Evolutionary conservation across 2,329 filamentous ascomycete species (phyloP).

Genomic region (Botrytis byssoidea): DNA sequence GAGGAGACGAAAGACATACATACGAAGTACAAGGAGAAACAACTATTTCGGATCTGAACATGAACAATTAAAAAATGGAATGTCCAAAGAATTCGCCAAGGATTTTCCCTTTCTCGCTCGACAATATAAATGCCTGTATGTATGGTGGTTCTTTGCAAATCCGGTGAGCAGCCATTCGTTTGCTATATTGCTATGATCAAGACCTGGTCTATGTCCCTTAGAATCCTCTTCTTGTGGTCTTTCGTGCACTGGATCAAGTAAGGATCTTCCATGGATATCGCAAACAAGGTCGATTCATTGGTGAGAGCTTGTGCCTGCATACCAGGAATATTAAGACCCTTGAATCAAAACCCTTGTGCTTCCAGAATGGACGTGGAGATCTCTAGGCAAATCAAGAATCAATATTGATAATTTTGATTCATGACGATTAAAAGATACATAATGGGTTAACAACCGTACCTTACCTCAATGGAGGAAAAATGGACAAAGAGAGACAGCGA

Average conservation of each 20-base stretch:
- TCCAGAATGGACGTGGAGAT: conserved; percentile 18
- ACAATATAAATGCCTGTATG: conserved; percentile 9
- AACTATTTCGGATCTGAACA: background rate
- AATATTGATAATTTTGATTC: conserved; percentile 20
- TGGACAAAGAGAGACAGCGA: conserved; percentile 1
- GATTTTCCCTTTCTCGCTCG: background rate
- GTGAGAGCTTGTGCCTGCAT: background rate
- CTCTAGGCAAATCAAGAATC: conserved; percentile 16
- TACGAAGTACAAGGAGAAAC: conserved; percentile 1
- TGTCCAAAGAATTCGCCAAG: background rate
- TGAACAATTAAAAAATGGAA: background rate
- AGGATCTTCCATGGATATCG: conserved; percentile 16
- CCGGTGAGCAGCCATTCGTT: conserved; percentile 2
- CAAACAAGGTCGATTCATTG: conserved; percentile 16
- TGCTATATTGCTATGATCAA: conserved; percentile 14
- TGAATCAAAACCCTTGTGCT: conserved; percentile 5
- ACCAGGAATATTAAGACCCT: background rate
- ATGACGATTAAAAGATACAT: background rate
- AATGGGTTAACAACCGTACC: conserved; percentile 13
- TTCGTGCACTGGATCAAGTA: conserved; percentile 4
- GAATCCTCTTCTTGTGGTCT: background rate
- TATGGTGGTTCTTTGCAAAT: background rate
- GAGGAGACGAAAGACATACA: conserved; percentile 1
- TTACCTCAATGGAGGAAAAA: background rate
- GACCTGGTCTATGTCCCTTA: background rate